Conservation (phyloP, 2,329 filamentous ascomycete genomes). For the Penicillium sp. region DNA sequence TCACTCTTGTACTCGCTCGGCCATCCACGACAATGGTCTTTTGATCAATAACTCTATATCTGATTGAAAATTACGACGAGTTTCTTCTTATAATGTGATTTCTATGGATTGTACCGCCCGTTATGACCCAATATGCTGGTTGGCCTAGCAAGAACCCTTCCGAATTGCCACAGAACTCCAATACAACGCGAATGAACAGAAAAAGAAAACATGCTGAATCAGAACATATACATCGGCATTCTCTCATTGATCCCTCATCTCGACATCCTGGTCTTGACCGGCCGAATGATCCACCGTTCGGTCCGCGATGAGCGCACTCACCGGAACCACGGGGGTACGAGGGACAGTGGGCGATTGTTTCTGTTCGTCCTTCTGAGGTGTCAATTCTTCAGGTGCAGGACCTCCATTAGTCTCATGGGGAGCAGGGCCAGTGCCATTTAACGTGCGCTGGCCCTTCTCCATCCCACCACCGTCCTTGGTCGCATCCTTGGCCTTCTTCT, state of each 20-base stretch:
- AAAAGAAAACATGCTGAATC: slow-evolving; percentile 8
- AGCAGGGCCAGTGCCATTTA: slow-evolving; percentile 27
- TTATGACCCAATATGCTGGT: slow-evolving; percentile 13
- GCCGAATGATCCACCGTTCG: slow-evolving; percentile 44
- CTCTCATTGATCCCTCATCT: slow-evolving; percentile 46
- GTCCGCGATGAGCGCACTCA: slow-evolving; percentile 52
- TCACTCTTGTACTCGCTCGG: slow-evolving; percentile 2
- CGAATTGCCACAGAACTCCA: slow-evolving; percentile 17
- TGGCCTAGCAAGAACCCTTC: slow-evolving; percentile 5
- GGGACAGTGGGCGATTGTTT: slow-evolving; percentile 25
- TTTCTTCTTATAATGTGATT: no score
- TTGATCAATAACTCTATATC: no score
- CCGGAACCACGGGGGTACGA: slow-evolving; percentile 41
- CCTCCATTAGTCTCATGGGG: slow-evolving; percentile 21
- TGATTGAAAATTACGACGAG: no score
- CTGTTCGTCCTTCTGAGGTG: slow-evolving; percentile 12
- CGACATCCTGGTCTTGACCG: slow-evolving; percentile 49
- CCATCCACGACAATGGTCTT: no score
- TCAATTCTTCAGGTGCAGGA: slow-evolving; percentile 13
- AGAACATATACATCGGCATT: not conserved
- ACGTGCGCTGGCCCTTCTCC: slow-evolving; percentile 37
- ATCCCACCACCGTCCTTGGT: slow-evolving; percentile 25
- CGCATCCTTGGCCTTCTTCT: slow-evolving; percentile 45
- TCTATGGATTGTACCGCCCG: slow-evolving; percentile 9
- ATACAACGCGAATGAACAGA: slow-evolving; percentile 15